Conservation (phyloP, 2,329 filamentous ascomycete genomes). For the Beauveria australis region DNA sequence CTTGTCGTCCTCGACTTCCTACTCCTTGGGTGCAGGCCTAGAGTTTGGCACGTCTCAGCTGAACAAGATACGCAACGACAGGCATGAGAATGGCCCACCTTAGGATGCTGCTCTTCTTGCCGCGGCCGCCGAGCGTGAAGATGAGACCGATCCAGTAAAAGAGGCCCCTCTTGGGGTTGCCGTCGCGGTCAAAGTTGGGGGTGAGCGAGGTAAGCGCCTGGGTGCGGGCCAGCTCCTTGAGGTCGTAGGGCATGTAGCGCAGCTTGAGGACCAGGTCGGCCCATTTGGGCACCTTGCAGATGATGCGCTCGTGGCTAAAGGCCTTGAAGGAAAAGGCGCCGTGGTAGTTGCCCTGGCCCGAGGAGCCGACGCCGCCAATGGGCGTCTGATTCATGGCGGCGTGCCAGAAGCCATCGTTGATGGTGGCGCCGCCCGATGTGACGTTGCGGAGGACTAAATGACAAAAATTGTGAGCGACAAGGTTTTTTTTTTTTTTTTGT, state of each 20-base stretch:
- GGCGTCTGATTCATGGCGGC: constrained; percentile 60
- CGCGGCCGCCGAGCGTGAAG: constrained; percentile 41
- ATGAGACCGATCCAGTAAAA: constrained; percentile 47
- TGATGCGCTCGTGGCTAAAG: constrained; percentile 53
- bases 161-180: constrained; percentile 41
- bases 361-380: constrained; percentile 79
- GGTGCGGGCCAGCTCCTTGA: constrained; percentile 36
- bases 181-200: constrained; percentile 56
- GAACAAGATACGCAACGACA: constrained; percentile 25
- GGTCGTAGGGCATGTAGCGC: constrained; percentile 57
- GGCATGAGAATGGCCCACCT: constrained; percentile 40
- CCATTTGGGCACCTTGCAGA: constrained; percentile 59
- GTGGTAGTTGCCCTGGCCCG: constrained; percentile 68
- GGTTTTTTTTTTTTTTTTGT: no score
- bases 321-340: constrained; percentile 65
- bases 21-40: constrained; percentile 24
- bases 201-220: constrained; percentile 33
- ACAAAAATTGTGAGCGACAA: background rate
- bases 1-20: background rate
- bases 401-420: constrained; percentile 63
- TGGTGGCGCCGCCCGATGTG: constrained; percentile 59
- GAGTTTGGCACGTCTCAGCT: constrained; percentile 24
- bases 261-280: constrained; percentile 58
- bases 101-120: constrained; percentile 40
- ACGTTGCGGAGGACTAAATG: constrained; percentile 48